A percentile compares a stretch with the other conserved stretches of the same genome.
Evolutionary conservation across 176 grass and related monocot genomes (phyloP).

Genomic region (Secale cereale): DNA sequence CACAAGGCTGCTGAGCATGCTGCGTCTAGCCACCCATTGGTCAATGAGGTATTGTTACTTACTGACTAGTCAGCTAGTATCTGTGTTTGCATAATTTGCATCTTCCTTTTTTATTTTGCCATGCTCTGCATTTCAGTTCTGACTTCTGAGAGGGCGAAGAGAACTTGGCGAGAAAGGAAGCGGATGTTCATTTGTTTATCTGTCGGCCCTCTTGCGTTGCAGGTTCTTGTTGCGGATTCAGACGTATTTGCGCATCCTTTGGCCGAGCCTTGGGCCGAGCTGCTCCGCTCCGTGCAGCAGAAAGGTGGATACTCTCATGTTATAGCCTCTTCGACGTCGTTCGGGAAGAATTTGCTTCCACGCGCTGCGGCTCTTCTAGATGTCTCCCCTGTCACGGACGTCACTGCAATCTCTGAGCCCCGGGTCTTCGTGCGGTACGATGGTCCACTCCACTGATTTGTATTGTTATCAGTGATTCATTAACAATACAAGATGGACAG

Average conservation of each 20-base stretch:
- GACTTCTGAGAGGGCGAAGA: not conserved
- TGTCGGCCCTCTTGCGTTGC: not conserved
- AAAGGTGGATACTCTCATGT: slow-evolving; percentile 78
- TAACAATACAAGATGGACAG: not conserved
- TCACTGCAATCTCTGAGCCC: slow-evolving; percentile 63
- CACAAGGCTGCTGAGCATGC: slow-evolving; percentile 75
- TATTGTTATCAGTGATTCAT: not conserved
- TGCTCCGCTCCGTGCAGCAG: slow-evolving; percentile 66
- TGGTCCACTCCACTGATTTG: not conserved
- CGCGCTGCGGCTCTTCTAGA: slow-evolving; percentile 83
- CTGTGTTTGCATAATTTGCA: not conserved
- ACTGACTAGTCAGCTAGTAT: not conserved
- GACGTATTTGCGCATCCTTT: slow-evolving; percentile 63
- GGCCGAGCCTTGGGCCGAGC: slow-evolving; percentile 76
- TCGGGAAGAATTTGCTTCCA: slow-evolving; percentile 95
- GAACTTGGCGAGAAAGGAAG: not conserved
- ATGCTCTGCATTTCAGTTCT: not conserved
- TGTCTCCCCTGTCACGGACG: slow-evolving; percentile 90
- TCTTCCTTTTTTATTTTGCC: not conserved
- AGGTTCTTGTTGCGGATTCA: slow-evolving; percentile 86
- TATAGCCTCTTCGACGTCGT: slow-evolving; percentile 73
- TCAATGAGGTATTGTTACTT: slow-evolving; percentile 59
- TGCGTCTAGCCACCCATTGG: slow-evolving; percentile 70
- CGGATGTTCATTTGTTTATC: not conserved
- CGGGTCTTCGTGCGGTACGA: slow-evolving; percentile 74